A percentile compares a stretch with the other conserved stretches of the same genome.
These are phyloP conservation scores for Phalaenopsis equestris DNA, from an alignment of 106 monocot species.

Conservation along the genomic window DNA sequence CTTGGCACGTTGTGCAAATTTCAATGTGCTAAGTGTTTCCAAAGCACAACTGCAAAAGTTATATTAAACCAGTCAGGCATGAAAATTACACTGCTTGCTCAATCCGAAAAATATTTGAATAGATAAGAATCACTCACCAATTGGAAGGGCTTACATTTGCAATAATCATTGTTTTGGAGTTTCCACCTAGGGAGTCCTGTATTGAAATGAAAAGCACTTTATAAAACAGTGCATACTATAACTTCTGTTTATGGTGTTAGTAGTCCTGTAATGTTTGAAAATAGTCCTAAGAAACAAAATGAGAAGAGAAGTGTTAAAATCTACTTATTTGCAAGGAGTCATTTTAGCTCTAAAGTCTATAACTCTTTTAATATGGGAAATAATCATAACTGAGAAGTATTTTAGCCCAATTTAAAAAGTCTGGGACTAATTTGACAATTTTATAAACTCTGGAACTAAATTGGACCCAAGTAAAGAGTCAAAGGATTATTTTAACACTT, in stretches of 20 bases:
- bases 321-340: too few relatives aligned
- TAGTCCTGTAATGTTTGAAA: background rate
- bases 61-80: background rate
- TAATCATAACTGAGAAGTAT: too few relatives aligned
- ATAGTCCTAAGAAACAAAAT: background rate
- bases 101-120: background rate
- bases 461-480: too few relatives aligned
- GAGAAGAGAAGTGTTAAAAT: too few relatives aligned
- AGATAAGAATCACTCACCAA: constrained; percentile 42
- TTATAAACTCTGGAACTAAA: too few relatives aligned
- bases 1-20: constrained; percentile 97
- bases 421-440: too few relatives aligned
- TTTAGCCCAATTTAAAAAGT: too few relatives aligned
- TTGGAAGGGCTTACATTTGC: constrained; percentile 99
- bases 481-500: too few relatives aligned
- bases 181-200: constrained; percentile 95
- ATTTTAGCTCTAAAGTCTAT: too few relatives aligned
- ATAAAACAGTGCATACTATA: background rate
- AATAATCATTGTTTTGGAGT: constrained; percentile 95
- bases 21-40: constrained; percentile 93
- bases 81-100: background rate
- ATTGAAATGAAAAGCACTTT: constrained; percentile 13
- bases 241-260: background rate
- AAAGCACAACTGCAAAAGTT: constrained; percentile 48
- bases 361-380: too few relatives aligned